Base-by-base conservation (phyloP, 768 basidiomycete genomes). In the Termitomyces heimii region DNA sequence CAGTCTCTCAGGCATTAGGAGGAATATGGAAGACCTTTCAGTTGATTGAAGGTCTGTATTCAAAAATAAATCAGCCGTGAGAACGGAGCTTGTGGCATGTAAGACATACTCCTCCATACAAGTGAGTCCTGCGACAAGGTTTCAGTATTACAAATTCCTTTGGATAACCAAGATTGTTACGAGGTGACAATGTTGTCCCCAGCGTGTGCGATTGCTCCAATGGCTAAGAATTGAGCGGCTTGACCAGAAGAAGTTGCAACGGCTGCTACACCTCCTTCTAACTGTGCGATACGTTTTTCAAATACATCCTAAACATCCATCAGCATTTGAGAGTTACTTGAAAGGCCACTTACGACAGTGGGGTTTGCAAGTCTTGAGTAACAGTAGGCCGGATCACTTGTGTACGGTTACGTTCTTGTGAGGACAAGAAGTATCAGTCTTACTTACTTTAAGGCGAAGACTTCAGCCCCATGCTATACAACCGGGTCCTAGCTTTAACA, bases 101-200 rank as follows among this genome's bases (percentile, higher is more conserved):
- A n/a, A 28, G 39, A 71, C 82, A 65, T 66, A 85, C 84, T 22
- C 87, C 86, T 46, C 87, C 87, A 56, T 89, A 89, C 18, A 89
- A 73, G 64, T 75, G 81, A 10, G 85, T 81, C 1, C 83, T 86
- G 7, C 26, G 18, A 29, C n/a, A 40, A 52, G 26, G 7, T 3
- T 39, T 35, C 24, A 40, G 3, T 29, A 52, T 28, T n/a, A 6
- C 18, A 14, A 14, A 12, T 14, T 40, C 26, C 3, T n/a, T 4
- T 39, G 16, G 2, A 3, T 14, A 24, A 24, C 12, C 35, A 40
- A 26, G 6, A 18, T 3, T 73, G 82, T 69, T 59, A 86, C 83
- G 85, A 81, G 2, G 86, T 81, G 6, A 92, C 82, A 54, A 92
- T 88, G 66, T 92, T 93, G 65, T 92, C 90, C 0, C 91, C 90